phyloP scores from a whole-genome alignment of 164 flowering plant genomes.

The Stephania cephalantha region DNA sequence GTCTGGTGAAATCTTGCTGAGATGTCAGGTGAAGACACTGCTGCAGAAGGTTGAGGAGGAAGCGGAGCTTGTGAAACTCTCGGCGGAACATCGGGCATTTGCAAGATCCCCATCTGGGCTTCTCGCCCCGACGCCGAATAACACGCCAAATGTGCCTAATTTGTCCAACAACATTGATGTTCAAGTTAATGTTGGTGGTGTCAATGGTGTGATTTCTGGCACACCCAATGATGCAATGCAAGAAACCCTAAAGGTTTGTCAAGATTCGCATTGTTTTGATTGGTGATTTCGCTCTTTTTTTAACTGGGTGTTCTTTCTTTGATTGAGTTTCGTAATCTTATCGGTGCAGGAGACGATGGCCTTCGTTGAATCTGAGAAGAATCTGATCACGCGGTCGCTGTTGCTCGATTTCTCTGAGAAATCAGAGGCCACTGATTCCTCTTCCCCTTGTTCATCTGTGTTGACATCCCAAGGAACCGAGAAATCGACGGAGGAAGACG shows the following conservation, averaged over 20 bases:
- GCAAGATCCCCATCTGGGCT: conserved; percentile 35
- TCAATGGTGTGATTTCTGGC: neutral
- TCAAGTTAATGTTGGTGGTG: neutral
- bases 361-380: conserved; percentile 31
- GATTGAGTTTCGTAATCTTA: neutral
- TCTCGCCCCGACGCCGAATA: conserved; percentile 44
- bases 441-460: conserved; percentile 36
- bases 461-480: conserved; percentile 28
- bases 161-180: conserved; percentile 13
- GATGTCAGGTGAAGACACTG: conserved; percentile 78
- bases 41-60: conserved; percentile 86
- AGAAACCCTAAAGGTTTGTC: conserved; percentile 34
- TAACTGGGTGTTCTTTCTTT: conserved; percentile 3
- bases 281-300: neutral
- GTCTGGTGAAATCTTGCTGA: conserved; percentile 75
- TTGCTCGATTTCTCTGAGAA: conserved; percentile 66
- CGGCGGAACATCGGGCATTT: conserved; percentile 21
- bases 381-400: conserved; percentile 42
- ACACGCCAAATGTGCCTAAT: conserved; percentile 49
- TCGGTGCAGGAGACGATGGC: conserved; percentile 7
- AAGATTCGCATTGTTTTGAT: neutral
- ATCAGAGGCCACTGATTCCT: conserved; percentile 39
- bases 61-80: conserved; percentile 40
- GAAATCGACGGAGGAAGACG: conserved; percentile 42
- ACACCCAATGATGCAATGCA: conserved; percentile 14